Evolutionary conservation across 164 flowering plant species (phyloP), one percentile per base, ranked within the genome.

Genomic region (Dillenia turbinata): DNA sequence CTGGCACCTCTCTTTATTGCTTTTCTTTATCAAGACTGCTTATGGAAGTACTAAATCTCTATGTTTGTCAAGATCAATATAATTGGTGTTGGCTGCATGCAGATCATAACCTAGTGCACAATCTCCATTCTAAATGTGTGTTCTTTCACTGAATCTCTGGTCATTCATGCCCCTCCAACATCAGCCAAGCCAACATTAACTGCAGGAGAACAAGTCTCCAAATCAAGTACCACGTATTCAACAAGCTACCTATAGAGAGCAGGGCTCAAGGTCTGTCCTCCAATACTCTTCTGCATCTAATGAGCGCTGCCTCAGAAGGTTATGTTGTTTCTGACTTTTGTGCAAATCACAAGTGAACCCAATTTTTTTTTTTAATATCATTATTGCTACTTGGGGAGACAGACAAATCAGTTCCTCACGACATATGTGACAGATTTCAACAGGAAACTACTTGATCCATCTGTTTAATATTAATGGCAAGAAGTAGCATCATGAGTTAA

Each of bases 321-420:
- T 10, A 86, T 68, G 71, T 56, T 80, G 71, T 79, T 81, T 63
- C 71, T 81, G 45, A 86, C 80, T 68, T 84, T 86, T 4, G 78
- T 75, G 73, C 92, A 86, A 45, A 86, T 68, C 8, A 86, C 92
- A 57, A 86, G 76, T 33, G 88, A 89, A 10, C 89, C 85, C 50
- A 81, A 62, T 67, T 84, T 82, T 59, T 87, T 89, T 19, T 19
- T 19, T n/a, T n/a, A n/a, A 19, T 73, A 80, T 66, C 63, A 78
- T 65, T 19, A 40, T 26, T 1, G 81, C 72, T 22, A 81, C 76
- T 62, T 77, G 80, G 40, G 81, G 84, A 22, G 88, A 86, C 8
- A 86, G 83, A 47, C 83, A 86, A 47, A 86, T 74, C 65, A 83
- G 63, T 61, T 86, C 91, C 66, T 86, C 88, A 50, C 88, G 82